Base-by-base conservation (phyloP, 108 stramenopile genomes). In the Cyclotella kingstonii region DNA sequence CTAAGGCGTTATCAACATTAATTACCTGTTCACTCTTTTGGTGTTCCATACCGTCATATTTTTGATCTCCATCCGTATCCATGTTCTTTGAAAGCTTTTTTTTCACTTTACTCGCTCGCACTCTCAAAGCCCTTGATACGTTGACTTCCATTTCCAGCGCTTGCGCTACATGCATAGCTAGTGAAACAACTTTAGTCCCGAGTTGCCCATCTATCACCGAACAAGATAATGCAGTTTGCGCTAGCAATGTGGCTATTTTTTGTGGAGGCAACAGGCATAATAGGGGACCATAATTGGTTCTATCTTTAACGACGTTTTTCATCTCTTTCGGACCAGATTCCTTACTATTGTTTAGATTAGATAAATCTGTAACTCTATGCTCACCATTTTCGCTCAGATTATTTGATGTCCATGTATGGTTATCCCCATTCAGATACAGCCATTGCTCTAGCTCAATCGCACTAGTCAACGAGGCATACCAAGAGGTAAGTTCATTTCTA, bases 181-280 rank as follows among this genome's bases (percentile, higher is more conserved):
- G 52, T 19, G 51, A 67, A 14, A 80, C 64, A 10, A 92, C 65
- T n/a, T 83, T 70, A 3, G 76, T 64, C 30, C 87, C 86, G 7
- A 69, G 64, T 12, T 52, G 68, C 3, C 73, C 71, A 34, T 63
- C 55, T 14, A 47, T 18, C 10, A 95, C 58, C 9, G 80, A 45
- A 36, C 68, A 50, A 19, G 75, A 81, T 31, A 91, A 64, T 26
- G 86, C 87, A 15, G 82, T 79, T 60, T 96, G 91, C 25, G 91
- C 77, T 2, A 82, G n/a, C 29, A 98, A 79, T 25, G 96, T 89
- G 5, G 97, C 92, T 50, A 98, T 78, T 57, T 95, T 94, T 40
- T 86, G 84, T 12, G 94, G 77, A 43, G 77, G 84, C 21, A 98
- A 54, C 1, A 88, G 70, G 59, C 93, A 84, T 3, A 98, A 66